Conservation (phyloP, 108 stramenopile genomes). For the Nannochloropsis granulata region DNA sequence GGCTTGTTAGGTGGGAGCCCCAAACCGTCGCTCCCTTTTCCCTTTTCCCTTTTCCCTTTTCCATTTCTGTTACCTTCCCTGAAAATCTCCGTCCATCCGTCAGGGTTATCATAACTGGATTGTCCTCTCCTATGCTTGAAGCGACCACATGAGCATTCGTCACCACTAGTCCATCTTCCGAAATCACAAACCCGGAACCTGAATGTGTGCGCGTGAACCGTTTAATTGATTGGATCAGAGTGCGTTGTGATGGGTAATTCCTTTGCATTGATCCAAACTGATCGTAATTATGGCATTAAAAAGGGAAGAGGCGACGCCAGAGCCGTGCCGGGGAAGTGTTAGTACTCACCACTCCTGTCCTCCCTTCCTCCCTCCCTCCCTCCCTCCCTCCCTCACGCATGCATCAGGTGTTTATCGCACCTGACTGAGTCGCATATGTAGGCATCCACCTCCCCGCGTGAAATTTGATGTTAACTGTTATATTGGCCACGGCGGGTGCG, state of each 20-base stretch:
- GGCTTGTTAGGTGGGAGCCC: neutral
- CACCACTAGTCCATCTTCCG: conserved; percentile 18
- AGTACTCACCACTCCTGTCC: too few species aligned
- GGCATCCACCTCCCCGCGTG: neutral
- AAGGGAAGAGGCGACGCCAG: too few species aligned
- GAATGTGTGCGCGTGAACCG: neutral
- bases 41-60: too few species aligned
- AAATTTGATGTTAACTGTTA: neutral
- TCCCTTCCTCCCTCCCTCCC: too few species aligned
- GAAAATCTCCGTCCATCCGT: neutral
- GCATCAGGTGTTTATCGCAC: too few species aligned
- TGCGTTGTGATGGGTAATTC: too few species aligned
- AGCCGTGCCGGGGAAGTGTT: too few species aligned
- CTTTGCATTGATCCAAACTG: too few species aligned
- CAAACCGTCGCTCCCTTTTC: neutral
- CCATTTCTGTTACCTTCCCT: neutral
- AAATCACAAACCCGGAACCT: conserved; percentile 30
- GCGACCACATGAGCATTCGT: conserved; percentile 35
- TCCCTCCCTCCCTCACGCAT: too few species aligned
- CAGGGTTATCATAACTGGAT: neutral
- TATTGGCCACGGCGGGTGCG: neutral
- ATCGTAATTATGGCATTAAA: too few species aligned
- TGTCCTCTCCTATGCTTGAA: neutral
- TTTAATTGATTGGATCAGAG: too few species aligned
- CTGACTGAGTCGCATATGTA: neutral